phyloP scores from a whole-genome alignment of 495 filamentous ascomycete species.

The Xylaria venustula region DNA sequence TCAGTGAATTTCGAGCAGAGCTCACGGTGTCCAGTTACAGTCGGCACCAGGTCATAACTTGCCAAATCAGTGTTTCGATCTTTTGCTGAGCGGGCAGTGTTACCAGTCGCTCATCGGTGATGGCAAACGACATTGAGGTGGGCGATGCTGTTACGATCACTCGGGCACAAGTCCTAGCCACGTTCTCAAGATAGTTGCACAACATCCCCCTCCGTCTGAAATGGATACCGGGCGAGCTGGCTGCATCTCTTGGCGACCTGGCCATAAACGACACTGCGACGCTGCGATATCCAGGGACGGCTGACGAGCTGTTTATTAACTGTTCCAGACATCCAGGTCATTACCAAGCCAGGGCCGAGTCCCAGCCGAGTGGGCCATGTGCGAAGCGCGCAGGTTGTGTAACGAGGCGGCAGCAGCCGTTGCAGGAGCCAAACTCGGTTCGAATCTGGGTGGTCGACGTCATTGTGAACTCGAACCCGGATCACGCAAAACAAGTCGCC shows the following conservation, averaged over 20 bases:
- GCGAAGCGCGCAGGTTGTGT: background rate
- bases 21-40: background rate
- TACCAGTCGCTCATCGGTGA: background rate
- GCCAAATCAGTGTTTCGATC: background rate
- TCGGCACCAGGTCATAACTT: background rate
- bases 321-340: background rate
- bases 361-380: conserved; percentile 8
- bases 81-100: background rate
- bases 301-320: background rate
- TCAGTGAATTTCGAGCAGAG: background rate
- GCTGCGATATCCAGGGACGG: no score
- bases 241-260: background rate
- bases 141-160: background rate
- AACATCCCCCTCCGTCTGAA: background rate
- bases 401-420: background rate
- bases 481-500: background rate
- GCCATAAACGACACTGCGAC: background rate
- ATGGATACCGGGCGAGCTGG: background rate
- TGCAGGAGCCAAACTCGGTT: background rate
- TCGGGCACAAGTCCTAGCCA: background rate
- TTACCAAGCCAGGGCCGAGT: background rate
- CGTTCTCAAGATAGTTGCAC: background rate
- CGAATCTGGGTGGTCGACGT: background rate
- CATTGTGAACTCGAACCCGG: background rate
- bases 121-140: background rate